Conservation (phyloP, 768 basidiomycete genomes). For the Tricholoma terreum region DNA sequence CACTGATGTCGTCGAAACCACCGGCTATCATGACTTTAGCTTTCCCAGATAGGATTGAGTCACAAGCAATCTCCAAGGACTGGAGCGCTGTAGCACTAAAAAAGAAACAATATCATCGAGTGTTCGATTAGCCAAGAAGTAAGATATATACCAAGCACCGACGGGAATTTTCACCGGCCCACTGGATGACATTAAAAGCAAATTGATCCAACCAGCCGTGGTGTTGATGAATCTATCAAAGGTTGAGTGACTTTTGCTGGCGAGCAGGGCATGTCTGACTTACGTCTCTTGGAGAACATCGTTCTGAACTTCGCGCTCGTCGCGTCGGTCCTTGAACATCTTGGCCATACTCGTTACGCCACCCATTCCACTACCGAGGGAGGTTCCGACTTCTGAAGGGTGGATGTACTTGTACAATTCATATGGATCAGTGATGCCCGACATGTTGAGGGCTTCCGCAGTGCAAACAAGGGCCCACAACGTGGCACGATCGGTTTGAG, state of each 20-base stretch:
- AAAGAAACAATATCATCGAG: background rate
- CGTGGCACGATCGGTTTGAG: constrained; percentile 88
- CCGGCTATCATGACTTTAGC: constrained; percentile 99
- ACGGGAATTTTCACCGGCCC: constrained; percentile 99
- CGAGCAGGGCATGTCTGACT: constrained; percentile 26
- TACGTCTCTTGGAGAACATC: constrained; percentile 98
- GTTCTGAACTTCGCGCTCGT: constrained; percentile 97
- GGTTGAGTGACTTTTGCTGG: background rate
- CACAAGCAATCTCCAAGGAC: constrained; percentile 97
- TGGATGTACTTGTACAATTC: constrained; percentile 97
- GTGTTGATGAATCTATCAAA: constrained; percentile 91
- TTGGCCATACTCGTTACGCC: constrained; percentile 85
- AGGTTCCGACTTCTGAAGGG: constrained; percentile 93
- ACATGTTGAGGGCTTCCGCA: constrained; percentile 93
- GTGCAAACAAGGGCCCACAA: constrained; percentile 95
- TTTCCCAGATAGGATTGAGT: constrained; percentile 91
- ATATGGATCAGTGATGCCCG: constrained; percentile 97
- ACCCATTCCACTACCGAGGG: constrained; percentile 97
- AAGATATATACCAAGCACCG: constrained; percentile 78
- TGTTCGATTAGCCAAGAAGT: constrained; percentile 4
- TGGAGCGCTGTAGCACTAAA: constrained; percentile 92
- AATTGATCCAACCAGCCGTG: constrained; percentile 96
- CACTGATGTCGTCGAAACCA: constrained; percentile 96
- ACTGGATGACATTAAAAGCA: constrained; percentile 91
- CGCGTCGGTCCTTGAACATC: constrained; percentile 99